A percentile compares a stretch with the other conserved stretches of the same genome.
Conservation (phyloP, 352 stramenopile species). For the Phytopythium helicoides region DNA sequence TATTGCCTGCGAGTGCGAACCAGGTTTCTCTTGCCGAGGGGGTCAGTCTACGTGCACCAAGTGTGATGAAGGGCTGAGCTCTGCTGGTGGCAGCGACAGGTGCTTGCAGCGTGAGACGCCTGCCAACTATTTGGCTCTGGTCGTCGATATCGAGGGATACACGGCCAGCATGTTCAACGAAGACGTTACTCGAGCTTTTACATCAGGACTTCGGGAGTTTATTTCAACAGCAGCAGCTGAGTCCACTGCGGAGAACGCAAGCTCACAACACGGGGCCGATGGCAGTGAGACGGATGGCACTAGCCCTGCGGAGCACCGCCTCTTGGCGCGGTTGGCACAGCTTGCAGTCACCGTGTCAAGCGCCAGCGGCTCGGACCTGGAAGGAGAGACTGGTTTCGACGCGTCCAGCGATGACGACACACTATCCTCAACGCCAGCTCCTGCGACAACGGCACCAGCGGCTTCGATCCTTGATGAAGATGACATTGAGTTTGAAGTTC, state of each 20-base stretch:
- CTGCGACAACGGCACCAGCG: background rate
- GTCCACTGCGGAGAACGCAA: background rate
- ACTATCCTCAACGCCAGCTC: background rate
- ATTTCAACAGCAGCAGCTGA: slow-evolving; percentile 15
- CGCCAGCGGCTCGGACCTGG: background rate
- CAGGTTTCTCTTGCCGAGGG: slow-evolving; percentile 22
- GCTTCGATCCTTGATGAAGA: background rate
- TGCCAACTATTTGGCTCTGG: slow-evolving; percentile 32
- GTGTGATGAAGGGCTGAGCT: slow-evolving; percentile 19
- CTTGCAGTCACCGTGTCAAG: slow-evolving; percentile 4
- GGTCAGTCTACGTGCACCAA: slow-evolving; percentile 29
- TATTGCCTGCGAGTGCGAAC: slow-evolving; percentile 32
- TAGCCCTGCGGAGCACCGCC: slow-evolving; percentile 1
- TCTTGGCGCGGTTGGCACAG: background rate
- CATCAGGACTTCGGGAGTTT: slow-evolving; percentile 27
- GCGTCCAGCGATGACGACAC: no score
- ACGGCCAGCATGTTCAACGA: slow-evolving; percentile 42
- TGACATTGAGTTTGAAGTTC: slow-evolving; percentile 31
- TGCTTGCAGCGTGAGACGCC: slow-evolving; percentile 21
- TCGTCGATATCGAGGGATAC: slow-evolving; percentile 45
- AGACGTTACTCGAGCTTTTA: slow-evolving; percentile 28
- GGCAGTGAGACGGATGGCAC: background rate
- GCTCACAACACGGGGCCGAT: background rate
- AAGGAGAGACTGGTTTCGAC: background rate
- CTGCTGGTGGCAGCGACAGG: slow-evolving; percentile 25